Evolutionary conservation across 2,329 filamentous ascomycete species (phyloP).

Genomic region (Simplicillium aogashimaense): DNA sequence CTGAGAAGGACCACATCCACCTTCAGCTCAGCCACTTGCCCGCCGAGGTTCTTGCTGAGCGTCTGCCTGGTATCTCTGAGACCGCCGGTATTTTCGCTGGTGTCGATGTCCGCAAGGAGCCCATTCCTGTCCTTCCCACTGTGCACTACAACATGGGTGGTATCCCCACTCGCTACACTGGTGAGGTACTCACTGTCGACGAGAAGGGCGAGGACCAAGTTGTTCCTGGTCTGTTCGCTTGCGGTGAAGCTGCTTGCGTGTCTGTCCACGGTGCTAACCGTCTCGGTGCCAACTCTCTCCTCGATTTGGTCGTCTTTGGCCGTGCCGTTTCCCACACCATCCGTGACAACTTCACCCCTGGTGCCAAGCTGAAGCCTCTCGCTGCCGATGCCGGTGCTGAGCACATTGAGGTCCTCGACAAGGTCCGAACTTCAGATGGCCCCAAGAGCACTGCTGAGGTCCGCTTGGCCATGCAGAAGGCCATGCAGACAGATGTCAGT

Average conservation of each 20-base stretch:
- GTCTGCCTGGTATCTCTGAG: slow-evolving; percentile 96
- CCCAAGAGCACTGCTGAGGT: slow-evolving; percentile 83
- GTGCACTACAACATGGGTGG: slow-evolving; percentile 99
- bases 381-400: slow-evolving; percentile 80
- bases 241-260: slow-evolving; percentile 93
- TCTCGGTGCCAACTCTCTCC: slow-evolving; percentile 93
- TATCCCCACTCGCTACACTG: slow-evolving; percentile 95
- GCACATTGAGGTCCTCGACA: slow-evolving; percentile 77
- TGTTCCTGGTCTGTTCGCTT: slow-evolving; percentile 90
- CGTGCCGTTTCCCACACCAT: slow-evolving; percentile 96
- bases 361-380: slow-evolving; percentile 68
- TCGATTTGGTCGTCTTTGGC: slow-evolving; percentile 95
- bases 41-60: slow-evolving; percentile 84
- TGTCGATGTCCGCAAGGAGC: slow-evolving; percentile 94
- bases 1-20: slow-evolving; percentile 98
- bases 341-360: slow-evolving; percentile 84
- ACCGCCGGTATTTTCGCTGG: slow-evolving; percentile 95
- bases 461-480: slow-evolving; percentile 89
- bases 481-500: slow-evolving; percentile 94
- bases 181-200: slow-evolving; percentile 87
- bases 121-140: slow-evolving; percentile 90
- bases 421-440: slow-evolving; percentile 73
- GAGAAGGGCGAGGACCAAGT: slow-evolving; percentile 81
- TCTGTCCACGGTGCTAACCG: slow-evolving; percentile 98
- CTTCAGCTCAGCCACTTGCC: slow-evolving; percentile 95